phyloP scores from a whole-genome alignment of 371 early-diverging fungal species.

The Cokeromyces recurvatus region DNA sequence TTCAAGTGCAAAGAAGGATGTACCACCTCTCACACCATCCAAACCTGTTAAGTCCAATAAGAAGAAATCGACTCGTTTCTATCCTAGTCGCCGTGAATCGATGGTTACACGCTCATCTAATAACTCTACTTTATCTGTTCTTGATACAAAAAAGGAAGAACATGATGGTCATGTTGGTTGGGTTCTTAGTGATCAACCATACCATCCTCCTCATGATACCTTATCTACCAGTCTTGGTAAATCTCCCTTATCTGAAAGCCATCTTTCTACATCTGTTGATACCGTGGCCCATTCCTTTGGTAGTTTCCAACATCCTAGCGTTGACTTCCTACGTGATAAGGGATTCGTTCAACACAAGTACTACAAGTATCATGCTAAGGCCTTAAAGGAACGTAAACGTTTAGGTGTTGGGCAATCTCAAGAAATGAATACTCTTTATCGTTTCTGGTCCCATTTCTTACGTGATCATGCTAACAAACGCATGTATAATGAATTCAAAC shows the following conservation, averaged over 20 bases:
- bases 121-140: background rate
- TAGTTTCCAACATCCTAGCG: slow-evolving; percentile 90
- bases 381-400: slow-evolving; percentile 87
- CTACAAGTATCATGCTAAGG: slow-evolving; percentile 90
- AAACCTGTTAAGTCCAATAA: slow-evolving; percentile 9
- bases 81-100: slow-evolving; percentile 52
- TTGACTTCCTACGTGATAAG: slow-evolving; percentile 90
- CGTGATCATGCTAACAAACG: slow-evolving; percentile 90
- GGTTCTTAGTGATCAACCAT: slow-evolving; percentile 61
- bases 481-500: slow-evolving; percentile 92
- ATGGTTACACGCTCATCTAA: slow-evolving; percentile 3
- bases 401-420: slow-evolving; percentile 88
- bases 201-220: slow-evolving; percentile 38
- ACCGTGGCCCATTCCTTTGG: slow-evolving; percentile 71
- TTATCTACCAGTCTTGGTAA: slow-evolving; percentile 36
- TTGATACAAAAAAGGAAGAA: slow-evolving; percentile 39
- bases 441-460: slow-evolving; percentile 98
- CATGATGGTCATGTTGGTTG: slow-evolving; percentile 89
- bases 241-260: slow-evolving; percentile 25
- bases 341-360: slow-evolving; percentile 96
- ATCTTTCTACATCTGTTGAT: slow-evolving; percentile 43
- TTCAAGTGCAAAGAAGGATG: slow-evolving; percentile 5
- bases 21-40: background rate
- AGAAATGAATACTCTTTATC: slow-evolving; percentile 96
- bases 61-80: slow-evolving; percentile 55